A percentile compares a stretch with the other conserved stretches of the same genome.
phyloP scores from a whole-genome alignment of 2,329 filamentous ascomycete genomes.

The Dactylellina cionopaga region DNA sequence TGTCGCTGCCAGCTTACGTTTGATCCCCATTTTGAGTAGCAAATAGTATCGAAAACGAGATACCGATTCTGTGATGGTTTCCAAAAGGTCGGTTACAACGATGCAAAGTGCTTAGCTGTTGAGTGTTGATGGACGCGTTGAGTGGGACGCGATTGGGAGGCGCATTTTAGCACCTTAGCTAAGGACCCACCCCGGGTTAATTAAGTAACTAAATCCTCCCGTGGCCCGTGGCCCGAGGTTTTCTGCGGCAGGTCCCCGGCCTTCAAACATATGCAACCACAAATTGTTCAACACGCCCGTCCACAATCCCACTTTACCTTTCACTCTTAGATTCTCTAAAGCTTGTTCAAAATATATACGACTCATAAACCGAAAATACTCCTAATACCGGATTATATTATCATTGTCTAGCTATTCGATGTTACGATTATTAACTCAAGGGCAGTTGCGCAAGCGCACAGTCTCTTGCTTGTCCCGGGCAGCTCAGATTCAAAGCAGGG shows the following conservation, averaged over 20 bases:
- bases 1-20: conserved; percentile 60
- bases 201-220: conserved; percentile 1
- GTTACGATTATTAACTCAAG: neutral
- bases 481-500: neutral
- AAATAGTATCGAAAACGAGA: no score
- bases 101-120: neutral
- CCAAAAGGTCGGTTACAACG: neutral
- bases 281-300: no score
- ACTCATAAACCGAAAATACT: no score
- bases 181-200: no score
- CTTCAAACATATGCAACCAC: no score
- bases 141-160: neutral
- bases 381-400: no score
- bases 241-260: conserved; percentile 17
- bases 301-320: no score
- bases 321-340: no score
- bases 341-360: no score
- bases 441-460: neutral
- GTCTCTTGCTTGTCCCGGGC: neutral
- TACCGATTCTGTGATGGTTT: no score
- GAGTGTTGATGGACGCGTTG: neutral
- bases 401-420: neutral
- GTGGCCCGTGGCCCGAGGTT: conserved; percentile 6
- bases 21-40: conserved; percentile 64
- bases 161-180: no score